A percentile compares a stretch with the other conserved stretches of the same genome.
Conservation (phyloP, 1,284 basidiomycete genomes). For the Heterobasidion occidentale region DNA sequence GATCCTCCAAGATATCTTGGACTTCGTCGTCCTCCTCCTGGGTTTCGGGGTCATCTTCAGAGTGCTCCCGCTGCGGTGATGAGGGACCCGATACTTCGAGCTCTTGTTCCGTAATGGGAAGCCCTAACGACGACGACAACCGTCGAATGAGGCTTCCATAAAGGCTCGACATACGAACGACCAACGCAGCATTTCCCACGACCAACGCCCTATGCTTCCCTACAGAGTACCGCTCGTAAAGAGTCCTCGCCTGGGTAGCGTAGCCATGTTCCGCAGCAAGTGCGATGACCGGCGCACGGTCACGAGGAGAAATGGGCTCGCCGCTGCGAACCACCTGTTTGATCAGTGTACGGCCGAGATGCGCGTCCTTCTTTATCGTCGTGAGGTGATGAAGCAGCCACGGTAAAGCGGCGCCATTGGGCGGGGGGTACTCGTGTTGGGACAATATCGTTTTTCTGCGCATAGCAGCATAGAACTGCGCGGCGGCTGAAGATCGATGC, state of each 20-base stretch:
- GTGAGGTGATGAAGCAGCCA: slow-evolving; percentile 45
- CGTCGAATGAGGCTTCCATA: slow-evolving; percentile 28
- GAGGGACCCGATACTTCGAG: not conserved
- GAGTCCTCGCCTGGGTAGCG: slow-evolving; percentile 32
- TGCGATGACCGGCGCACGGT: slow-evolving; percentile 40
- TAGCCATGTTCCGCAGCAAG: slow-evolving; percentile 39
- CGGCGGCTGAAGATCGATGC: slow-evolving; percentile 9
- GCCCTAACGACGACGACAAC: not conserved
- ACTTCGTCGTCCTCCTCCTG: not conserved
- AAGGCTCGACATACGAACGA: slow-evolving; percentile 51
- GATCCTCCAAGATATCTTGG: slow-evolving; percentile 2
- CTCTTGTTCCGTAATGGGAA: not conserved
- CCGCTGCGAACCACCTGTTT: slow-evolving; percentile 35
- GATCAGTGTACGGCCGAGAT: slow-evolving; percentile 35
- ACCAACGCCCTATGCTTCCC: slow-evolving; percentile 35
- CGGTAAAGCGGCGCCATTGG: slow-evolving; percentile 31
- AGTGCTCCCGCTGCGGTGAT: not conserved
- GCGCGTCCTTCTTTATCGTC: slow-evolving; percentile 26
- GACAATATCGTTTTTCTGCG: slow-evolving; percentile 16
- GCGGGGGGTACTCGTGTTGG: slow-evolving; percentile 37
- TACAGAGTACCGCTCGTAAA: slow-evolving; percentile 50
- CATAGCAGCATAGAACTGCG: slow-evolving; percentile 22
- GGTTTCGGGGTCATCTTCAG: not conserved
- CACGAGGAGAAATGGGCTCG: slow-evolving; percentile 31
- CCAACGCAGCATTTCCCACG: slow-evolving; percentile 33